Conservation (phyloP, 78 protist species). For the Bodo saltans region DNA sequence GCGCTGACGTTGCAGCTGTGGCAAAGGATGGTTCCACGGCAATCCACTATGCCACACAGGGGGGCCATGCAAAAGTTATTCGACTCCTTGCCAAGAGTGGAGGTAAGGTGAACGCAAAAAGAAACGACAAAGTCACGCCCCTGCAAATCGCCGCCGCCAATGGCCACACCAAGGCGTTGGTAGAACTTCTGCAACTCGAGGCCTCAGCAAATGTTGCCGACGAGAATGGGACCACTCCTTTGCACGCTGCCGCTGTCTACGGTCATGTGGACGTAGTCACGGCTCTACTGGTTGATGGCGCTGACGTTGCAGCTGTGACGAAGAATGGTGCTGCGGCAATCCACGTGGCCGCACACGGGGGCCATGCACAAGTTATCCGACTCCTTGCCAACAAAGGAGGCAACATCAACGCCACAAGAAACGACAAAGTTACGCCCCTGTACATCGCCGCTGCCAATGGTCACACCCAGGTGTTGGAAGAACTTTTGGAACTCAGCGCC, state of each 20-base stretch:
- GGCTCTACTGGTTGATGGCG: not conserved
- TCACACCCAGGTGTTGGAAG: not conserved
- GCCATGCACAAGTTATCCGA: not conserved
- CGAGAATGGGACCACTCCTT: not conserved
- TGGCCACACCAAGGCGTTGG: not conserved
- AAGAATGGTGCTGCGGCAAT: not conserved
- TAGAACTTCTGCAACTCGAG: not conserved
- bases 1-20: not conserved
- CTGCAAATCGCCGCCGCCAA: not conserved
- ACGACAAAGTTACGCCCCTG: slow-evolving; percentile 5
- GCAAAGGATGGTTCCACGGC: not conserved
- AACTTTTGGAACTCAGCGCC: not conserved
- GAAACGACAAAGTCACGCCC: not conserved
- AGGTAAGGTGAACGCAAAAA: not conserved
- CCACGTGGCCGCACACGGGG: not conserved
- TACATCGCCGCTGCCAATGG: not conserved
- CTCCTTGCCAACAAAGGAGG: no score
- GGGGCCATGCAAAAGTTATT: not conserved
- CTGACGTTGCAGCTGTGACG: not conserved
- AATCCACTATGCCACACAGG: not conserved
- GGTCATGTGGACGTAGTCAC: not conserved
- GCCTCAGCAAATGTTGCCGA: no score
- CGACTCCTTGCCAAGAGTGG: no score
- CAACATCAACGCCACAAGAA: no score
- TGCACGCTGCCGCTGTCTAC: not conserved